phyloP scores from a whole-genome alignment of 140 eudicot genomes.

The Cichorium intybus region DNA sequence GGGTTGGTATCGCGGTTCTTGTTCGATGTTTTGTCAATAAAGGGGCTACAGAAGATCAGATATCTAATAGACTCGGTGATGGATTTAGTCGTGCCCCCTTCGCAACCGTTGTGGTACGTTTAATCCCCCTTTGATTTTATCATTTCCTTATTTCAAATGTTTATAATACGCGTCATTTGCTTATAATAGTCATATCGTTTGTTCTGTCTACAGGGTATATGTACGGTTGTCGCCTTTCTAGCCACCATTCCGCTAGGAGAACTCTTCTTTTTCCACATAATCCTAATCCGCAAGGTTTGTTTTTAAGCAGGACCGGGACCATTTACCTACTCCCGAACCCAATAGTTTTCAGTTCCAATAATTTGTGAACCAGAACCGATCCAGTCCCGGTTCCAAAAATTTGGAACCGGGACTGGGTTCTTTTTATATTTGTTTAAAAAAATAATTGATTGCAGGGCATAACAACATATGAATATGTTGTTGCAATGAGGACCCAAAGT shows the following conservation, averaged over 20 bases:
- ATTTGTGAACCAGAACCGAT: not conserved
- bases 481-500: conserved; percentile 91
- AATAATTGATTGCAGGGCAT: conserved; percentile 59
- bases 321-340: too few species aligned
- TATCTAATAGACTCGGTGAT: conserved; percentile 75
- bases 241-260: conserved; percentile 90
- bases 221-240: conserved; percentile 72
- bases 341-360: not conserved
- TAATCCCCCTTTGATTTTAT: not conserved
- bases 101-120: conserved; percentile 85
- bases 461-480: conserved; percentile 90
- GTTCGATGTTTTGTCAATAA: conserved; percentile 78
- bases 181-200: conserved; percentile 5
- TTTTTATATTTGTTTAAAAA: too few species aligned
- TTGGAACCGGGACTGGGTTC: not conserved
- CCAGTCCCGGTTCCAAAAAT: too few species aligned
- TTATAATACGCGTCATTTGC: not conserved
- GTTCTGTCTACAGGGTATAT: conserved; percentile 60
- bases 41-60: conserved; percentile 55
- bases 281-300: conserved; percentile 81
- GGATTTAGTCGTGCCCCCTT: conserved; percentile 81
- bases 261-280: conserved; percentile 89
- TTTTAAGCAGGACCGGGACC: conserved; percentile 1
- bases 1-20: conserved; percentile 81
- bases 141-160: not conserved